phyloP scores from a whole-genome alignment of 208 protist genomes.

The Crithidia acanthocephali region DNA sequence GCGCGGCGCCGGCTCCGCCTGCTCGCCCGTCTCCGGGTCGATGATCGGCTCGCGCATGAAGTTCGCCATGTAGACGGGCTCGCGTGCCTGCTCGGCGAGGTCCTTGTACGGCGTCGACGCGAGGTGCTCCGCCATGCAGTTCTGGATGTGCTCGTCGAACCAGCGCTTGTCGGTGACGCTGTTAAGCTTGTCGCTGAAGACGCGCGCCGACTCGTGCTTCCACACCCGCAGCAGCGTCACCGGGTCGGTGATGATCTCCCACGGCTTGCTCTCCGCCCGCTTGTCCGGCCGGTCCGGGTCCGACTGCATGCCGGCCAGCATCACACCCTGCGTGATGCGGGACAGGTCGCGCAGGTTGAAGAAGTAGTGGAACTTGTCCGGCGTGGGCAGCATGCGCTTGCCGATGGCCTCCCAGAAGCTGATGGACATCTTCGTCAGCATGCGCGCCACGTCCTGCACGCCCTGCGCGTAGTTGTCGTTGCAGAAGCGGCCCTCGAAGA shows the following conservation, averaged over 20 bases:
- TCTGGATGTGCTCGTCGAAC: constrained; percentile 94
- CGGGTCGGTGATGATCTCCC: constrained; percentile 81
- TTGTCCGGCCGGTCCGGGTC: constrained; percentile 91
- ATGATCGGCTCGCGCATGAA: constrained; percentile 93
- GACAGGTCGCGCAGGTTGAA: constrained; percentile 98
- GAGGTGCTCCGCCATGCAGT: constrained; percentile 81
- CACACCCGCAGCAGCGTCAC: constrained; percentile 93
- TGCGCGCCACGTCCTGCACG: constrained; percentile 86
- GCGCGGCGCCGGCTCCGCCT: constrained; percentile 89
- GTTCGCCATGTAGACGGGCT: constrained; percentile 94
- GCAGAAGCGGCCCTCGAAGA: constrained; percentile 93
- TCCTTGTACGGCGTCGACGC: constrained; percentile 82
- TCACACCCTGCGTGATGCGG: constrained; percentile 96
- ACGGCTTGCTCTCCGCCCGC: constrained; percentile 83
- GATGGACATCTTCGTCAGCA: constrained; percentile 94
- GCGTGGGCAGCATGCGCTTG: constrained; percentile 96
- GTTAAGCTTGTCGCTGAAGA: constrained; percentile 98
- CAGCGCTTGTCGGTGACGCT: constrained; percentile 95
- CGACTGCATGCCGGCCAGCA: constrained; percentile 85
- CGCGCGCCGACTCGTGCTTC: constrained; percentile 97
- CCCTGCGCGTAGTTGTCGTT: constrained; percentile 85
- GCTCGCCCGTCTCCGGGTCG: constrained; percentile 92
- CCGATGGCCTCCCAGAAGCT: constrained; percentile 91
- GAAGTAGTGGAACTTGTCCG: constrained; percentile 99
- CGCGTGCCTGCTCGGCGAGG: constrained; percentile 72